These are phyloP conservation scores for Flammula alnicola DNA, from an alignment of 1,284 basidiomycete genomes.

Conservation along the genomic window DNA sequence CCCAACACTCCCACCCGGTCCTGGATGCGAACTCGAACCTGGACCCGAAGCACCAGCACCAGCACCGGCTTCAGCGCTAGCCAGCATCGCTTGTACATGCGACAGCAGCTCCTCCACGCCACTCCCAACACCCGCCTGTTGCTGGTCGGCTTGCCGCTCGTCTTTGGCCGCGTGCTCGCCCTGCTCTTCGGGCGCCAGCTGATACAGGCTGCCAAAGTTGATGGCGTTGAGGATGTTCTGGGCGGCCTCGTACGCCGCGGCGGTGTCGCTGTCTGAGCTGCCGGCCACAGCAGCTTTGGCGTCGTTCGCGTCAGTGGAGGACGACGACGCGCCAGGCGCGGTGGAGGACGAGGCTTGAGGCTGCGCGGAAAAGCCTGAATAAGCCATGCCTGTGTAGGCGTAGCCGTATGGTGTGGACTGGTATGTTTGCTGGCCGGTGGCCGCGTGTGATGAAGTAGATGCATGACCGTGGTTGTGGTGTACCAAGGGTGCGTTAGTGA, in stretches of 20 bases:
- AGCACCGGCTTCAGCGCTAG: conserved; percentile 10
- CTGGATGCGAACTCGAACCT: too few relatives aligned
- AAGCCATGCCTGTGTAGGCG: conserved; percentile 30
- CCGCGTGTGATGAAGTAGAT: conserved; percentile 32
- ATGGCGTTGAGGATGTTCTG: conserved; percentile 78
- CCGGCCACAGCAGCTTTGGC: conserved; percentile 1
- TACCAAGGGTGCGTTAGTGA: conserved; percentile 60
- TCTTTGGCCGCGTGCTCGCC: conserved; percentile 12
- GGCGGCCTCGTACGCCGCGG: conserved; percentile 73
- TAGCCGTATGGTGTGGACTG: conserved; percentile 33
- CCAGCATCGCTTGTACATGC: conserved; percentile 29
- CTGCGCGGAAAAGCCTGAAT: conserved; percentile 31
- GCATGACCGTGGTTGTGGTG: conserved; percentile 40
- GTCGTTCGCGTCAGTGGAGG: conserved; percentile 21
- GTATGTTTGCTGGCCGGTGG: conserved; percentile 27
- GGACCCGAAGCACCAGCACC: too few relatives aligned
- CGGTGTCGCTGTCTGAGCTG: conserved; percentile 44
- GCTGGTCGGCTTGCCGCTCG: conserved; percentile 13
- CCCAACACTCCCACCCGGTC: too few relatives aligned
- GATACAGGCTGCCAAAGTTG: conserved; percentile 62
- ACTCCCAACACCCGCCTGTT: conserved; percentile 7
- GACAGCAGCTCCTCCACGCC: conserved; percentile 29
- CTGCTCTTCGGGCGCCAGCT: conserved; percentile 43
- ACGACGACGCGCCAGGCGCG: conserved; percentile 15
- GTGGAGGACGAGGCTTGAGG: conserved; percentile 23